Base-by-base conservation (phyloP, 768 basidiomycete species). In the Cystobasidium ongulense region DNA sequence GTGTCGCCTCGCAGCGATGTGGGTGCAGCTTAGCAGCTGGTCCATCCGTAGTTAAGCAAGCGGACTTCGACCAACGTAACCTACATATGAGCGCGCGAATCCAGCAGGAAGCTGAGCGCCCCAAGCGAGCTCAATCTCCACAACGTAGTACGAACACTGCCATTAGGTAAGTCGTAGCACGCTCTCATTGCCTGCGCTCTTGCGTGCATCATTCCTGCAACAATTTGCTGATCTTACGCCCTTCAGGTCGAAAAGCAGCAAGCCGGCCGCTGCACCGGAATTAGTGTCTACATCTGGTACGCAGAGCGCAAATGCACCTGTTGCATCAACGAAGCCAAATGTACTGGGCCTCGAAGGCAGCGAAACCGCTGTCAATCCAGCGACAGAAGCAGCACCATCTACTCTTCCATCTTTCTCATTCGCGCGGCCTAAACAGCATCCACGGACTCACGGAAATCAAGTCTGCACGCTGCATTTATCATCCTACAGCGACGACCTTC, bases 401-500 rank as follows among this genome's bases (percentile, higher is more conserved):
- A 59, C 11, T 27, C 25, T 59, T 11, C 57, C 57, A 17, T 59
- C 57, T 7, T 59, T 59, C 21, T 59, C 57, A 5, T 59, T 59
- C 29, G 57, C 57, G 17, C 57, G 57, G 3, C 57, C 57, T 5
- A 59, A 29, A 21, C 57, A 59, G 57, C 57, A 5, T 29, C 57
- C 57, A 27, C 25, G 4, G 5, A 27, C 25, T 1, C 8, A 59
- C 21, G 57, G 57, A 10, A 27, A 59, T 27, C 57, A 15, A 5
- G 57, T 59, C 57, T 59, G 57, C 57, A 29, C 57, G 15, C 11
- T 59, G 23, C 4, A 59, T 15, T 15, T 97, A 80, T 89, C 90
- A 62, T 87, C 91, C 0, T 86, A 94, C 83, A 84, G 87, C 78
- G 72, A 78, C 23, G 57, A 73, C 21, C 82, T 85, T 17, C 80